Conservation (phyloP, 805 yeast species). For the Ogataea henricii region DNA sequence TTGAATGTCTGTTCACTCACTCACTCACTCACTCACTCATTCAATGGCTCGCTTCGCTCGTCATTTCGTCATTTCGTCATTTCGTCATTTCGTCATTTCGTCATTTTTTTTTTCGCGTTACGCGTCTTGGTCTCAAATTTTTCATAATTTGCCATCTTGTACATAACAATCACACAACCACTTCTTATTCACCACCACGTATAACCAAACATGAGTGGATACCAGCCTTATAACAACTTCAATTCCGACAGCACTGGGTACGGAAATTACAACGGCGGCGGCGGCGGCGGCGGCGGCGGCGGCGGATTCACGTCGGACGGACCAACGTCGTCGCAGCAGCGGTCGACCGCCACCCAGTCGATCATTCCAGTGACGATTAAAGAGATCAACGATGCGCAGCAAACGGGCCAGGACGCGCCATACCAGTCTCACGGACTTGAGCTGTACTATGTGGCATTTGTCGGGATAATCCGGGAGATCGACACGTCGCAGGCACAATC, state of each 20-base stretch:
- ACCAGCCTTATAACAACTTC: slow-evolving; percentile 41
- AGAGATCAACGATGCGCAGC: slow-evolving; percentile 64
- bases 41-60: neutral
- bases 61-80: neutral
- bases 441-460: slow-evolving; percentile 61
- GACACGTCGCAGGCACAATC: slow-evolving; percentile 56
- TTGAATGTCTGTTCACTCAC: too few relatives aligned
- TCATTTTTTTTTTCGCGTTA: slow-evolving; percentile 3
- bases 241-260: slow-evolving; percentile 40
- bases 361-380: slow-evolving; percentile 74
- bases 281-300: slow-evolving; percentile 14
- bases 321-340: slow-evolving; percentile 24
- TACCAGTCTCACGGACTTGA: slow-evolving; percentile 61
- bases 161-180: too few relatives aligned
- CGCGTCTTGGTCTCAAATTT: neutral
- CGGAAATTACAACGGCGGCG: slow-evolving; percentile 31
- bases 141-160: slow-evolving; percentile 6
- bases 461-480: slow-evolving; percentile 71
- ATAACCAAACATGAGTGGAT: slow-evolving; percentile 28
- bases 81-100: neutral
- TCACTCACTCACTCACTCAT: neutral
- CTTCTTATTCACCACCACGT: neutral
- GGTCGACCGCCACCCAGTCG: slow-evolving; percentile 34
- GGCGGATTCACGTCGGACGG: slow-evolving; percentile 36
- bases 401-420: slow-evolving; percentile 67